These are phyloP conservation scores for Escovopsis sp. DNA, from an alignment of 2,329 filamentous ascomycete genomes.

Conservation along the genomic window DNA sequence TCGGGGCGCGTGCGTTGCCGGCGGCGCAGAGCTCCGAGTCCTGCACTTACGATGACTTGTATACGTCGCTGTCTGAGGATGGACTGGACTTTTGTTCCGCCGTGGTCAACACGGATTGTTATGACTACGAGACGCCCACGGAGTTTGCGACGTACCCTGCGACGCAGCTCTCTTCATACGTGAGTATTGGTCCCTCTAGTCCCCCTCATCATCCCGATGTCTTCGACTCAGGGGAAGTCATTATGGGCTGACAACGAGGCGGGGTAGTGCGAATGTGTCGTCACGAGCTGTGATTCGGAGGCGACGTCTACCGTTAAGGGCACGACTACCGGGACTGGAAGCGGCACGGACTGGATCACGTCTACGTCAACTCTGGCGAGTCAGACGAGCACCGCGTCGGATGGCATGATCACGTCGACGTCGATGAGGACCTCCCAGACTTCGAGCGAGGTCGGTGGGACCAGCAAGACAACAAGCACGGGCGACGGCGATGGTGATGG, in stretches of 20 bases:
- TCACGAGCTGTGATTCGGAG: slow-evolving; percentile 7
- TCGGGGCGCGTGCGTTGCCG: slow-evolving; percentile 3
- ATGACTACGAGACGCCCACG: slow-evolving; percentile 11
- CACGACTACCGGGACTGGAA: background rate
- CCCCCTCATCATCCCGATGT: too few species aligned
- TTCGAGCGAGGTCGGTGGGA: too few species aligned
- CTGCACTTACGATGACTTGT: slow-evolving; percentile 17
- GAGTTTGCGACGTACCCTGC: slow-evolving; percentile 16
- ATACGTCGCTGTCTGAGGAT: slow-evolving; percentile 14
- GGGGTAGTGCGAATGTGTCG: slow-evolving; percentile 14
- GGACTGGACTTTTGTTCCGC: slow-evolving; percentile 16
- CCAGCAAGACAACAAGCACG: too few species aligned
- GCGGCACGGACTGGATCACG: background rate
- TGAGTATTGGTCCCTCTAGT: slow-evolving; percentile 8
- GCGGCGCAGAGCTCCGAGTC: slow-evolving; percentile 2
- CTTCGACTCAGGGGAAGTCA: background rate
- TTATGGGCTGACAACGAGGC: too few species aligned
- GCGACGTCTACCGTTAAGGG: background rate
- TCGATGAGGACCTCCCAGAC: too few species aligned
- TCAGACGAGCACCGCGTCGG: background rate
- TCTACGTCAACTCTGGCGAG: background rate
- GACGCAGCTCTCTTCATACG: slow-evolving; percentile 17
- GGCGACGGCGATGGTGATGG: too few species aligned
- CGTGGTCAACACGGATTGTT: slow-evolving; percentile 12
- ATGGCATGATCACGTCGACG: too few species aligned